phyloP scores from a whole-genome alignment of 495 filamentous ascomycete genomes.

The Xylaria castorea region DNA sequence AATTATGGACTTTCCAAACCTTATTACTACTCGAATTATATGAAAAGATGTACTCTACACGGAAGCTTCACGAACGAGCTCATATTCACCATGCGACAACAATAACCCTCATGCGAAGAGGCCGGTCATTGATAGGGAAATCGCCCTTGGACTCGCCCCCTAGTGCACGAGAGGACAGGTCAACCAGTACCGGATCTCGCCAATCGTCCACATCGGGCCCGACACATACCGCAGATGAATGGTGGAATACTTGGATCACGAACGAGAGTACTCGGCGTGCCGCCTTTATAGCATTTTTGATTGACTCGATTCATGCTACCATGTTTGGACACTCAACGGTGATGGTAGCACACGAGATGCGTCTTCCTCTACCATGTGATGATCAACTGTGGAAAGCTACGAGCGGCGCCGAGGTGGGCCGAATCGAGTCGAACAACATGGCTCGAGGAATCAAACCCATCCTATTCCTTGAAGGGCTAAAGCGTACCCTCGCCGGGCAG shows the following conservation, averaged over 20 bases:
- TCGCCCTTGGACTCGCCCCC: constrained; percentile 88
- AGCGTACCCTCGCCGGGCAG: constrained; percentile 85
- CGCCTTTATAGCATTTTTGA: constrained; percentile 93
- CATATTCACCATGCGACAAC: constrained; percentile 98
- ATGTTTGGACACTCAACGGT: constrained; percentile 98
- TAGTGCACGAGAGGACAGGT: constrained; percentile 69
- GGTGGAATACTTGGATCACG: constrained; percentile 97
- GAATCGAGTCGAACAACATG: constrained; percentile 82
- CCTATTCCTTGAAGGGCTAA: constrained; percentile 90
- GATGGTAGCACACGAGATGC: constrained; percentile 97
- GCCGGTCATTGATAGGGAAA: constrained; percentile 89
- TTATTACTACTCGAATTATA: constrained; percentile 89
- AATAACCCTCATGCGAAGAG: constrained; percentile 91
- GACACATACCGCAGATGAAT: constrained; percentile 78
- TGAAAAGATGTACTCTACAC: constrained; percentile 95
- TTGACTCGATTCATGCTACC: constrained; percentile 94
- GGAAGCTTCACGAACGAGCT: constrained; percentile 89
- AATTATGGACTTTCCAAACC: constrained; percentile 97
- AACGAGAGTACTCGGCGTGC: constrained; percentile 89
- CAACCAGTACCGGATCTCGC: constrained; percentile 60
- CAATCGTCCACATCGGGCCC: constrained; percentile 65
- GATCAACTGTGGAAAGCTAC: constrained; percentile 93
- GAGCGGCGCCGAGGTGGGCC: constrained; percentile 84
- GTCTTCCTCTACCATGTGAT: constrained; percentile 90
- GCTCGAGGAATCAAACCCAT: constrained; percentile 85